These are phyloP conservation scores for Neurospora sp. DNA, from an alignment of 2,329 filamentous ascomycete species.

Conservation along the genomic window DNA sequence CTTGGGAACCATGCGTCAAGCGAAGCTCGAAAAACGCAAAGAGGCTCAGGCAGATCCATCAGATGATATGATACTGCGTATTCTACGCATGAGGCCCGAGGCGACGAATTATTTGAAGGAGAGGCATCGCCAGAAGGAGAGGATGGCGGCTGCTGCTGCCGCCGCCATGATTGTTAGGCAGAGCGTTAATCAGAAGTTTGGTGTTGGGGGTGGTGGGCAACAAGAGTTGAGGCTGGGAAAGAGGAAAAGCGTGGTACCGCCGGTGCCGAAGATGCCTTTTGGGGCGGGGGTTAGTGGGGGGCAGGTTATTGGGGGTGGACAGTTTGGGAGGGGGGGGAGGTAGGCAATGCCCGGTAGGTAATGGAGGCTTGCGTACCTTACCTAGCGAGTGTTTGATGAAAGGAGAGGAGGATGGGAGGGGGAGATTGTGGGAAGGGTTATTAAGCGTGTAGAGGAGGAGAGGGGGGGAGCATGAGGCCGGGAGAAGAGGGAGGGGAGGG, in stretches of 20 bases:
- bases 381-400: too few relatives aligned
- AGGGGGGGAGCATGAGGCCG: too few relatives aligned
- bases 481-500: too few relatives aligned
- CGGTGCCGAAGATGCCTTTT: neutral
- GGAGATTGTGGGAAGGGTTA: too few relatives aligned
- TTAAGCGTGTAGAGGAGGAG: too few relatives aligned
- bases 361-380: too few relatives aligned
- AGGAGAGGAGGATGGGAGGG: too few relatives aligned
- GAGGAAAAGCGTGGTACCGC: neutral
- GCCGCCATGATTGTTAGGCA: constrained; percentile 92
- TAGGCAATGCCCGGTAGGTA: neutral
- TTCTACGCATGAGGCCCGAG: constrained; percentile 89
- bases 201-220: neutral
- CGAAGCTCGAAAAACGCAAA: constrained; percentile 90
- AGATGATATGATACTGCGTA: constrained; percentile 95
- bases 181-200: constrained; percentile 55
- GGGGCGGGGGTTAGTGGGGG: neutral
- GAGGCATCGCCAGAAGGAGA: constrained; percentile 84
- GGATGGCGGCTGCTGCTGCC: constrained; percentile 79
- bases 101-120: constrained; percentile 81
- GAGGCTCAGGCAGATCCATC: constrained; percentile 94
- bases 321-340: neutral
- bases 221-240: neutral
- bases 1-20: constrained; percentile 89
- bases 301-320: neutral